phyloP scores from a whole-genome alignment of 345 rosid species.

The Syzygium aqueum region DNA sequence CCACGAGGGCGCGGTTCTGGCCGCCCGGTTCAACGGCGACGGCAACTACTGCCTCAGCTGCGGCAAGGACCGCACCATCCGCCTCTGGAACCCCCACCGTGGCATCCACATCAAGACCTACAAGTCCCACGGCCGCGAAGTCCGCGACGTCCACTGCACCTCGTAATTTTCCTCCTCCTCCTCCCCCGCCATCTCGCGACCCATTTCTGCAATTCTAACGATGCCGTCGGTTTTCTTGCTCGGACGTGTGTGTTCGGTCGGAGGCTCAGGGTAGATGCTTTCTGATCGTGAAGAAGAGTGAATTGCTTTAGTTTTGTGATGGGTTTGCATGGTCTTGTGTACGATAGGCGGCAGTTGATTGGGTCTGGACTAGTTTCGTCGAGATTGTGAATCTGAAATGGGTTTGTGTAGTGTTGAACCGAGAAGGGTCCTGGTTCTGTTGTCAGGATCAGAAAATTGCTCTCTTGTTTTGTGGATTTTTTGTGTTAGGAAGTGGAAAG shows the following conservation, averaged over 20 bases:
- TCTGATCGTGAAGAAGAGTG: not conserved
- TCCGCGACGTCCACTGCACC: conserved; percentile 95
- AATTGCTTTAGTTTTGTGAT: not conserved
- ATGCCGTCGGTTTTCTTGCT: not conserved
- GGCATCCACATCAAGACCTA: conserved; percentile 91
- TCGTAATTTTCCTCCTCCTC: conserved; percentile 19
- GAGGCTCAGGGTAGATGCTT: not conserved
- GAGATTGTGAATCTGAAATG: not conserved
- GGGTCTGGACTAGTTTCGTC: not conserved
- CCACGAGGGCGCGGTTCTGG: conserved; percentile 77
- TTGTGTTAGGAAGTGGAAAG: not conserved
- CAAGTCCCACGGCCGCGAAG: conserved; percentile 95
- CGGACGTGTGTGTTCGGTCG: not conserved
- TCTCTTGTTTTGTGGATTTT: not conserved
- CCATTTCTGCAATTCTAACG: not conserved
- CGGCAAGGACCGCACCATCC: conserved; percentile 96
- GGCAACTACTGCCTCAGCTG: conserved; percentile 91
- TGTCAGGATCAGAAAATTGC: not conserved
- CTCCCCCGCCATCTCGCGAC: not conserved
- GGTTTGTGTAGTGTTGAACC: not conserved
- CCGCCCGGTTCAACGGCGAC: conserved; percentile 84
- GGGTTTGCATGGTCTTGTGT: not conserved
- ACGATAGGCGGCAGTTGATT: not conserved
- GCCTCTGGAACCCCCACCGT: conserved; percentile 98
- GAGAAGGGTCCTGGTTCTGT: not conserved